Evolutionary conservation across 257 asterid genomes (phyloP).

Genomic region (Solanum gandarillasii): DNA sequence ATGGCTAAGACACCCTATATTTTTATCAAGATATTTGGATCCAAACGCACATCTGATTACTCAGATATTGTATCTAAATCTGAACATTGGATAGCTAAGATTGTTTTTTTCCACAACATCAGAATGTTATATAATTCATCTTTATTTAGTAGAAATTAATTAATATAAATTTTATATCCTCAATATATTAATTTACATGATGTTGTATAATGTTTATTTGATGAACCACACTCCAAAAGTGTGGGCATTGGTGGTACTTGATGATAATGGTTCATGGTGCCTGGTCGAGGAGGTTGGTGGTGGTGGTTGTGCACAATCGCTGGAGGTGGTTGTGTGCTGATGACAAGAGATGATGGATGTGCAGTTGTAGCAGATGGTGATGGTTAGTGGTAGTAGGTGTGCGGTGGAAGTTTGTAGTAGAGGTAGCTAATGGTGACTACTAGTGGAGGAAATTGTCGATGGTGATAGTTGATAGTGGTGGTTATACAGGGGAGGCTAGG

Average conservation of each 20-base stretch:
- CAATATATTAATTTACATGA: neutral
- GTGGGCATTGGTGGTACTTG: neutral
- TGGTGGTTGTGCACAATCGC: neutral
- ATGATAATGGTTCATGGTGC: neutral
- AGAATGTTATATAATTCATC: neutral
- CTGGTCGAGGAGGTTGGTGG: neutral
- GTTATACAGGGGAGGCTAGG: neutral
- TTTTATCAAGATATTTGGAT: neutral
- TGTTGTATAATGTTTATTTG: neutral
- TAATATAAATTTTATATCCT: neutral
- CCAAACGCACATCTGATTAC: neutral
- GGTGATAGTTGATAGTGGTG: neutral
- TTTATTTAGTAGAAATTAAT: neutral
- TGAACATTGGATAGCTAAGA: neutral
- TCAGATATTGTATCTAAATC: neutral
- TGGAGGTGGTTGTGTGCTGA: neutral
- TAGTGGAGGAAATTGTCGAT: neutral
- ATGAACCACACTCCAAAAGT: neutral
- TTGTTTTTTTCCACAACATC: neutral
- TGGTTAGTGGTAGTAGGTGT: neutral
- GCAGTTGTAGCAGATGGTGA: neutral
- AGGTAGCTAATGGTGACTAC: neutral
- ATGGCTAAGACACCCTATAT: neutral
- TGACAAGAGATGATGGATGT: neutral
- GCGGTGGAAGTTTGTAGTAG: neutral